phyloP scores from a whole-genome alignment of 495 filamentous ascomycete species.

The Elasticomyces elasticus region DNA sequence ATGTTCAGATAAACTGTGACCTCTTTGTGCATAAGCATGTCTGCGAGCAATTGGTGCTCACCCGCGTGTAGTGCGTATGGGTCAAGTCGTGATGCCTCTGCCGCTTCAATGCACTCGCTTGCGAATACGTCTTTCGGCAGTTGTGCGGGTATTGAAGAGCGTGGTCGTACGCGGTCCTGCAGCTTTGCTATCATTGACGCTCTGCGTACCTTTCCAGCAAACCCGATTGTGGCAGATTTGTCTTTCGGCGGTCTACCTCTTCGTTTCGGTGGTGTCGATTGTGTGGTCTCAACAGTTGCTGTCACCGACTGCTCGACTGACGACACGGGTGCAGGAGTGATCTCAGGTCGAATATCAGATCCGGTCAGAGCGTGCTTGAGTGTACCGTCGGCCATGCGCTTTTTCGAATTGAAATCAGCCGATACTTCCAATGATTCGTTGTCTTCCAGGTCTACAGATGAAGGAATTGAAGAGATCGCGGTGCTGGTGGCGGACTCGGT shows the following conservation, averaged over 20 bases:
- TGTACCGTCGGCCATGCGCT: conserved; percentile 18
- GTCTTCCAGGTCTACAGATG: conserved; percentile 14
- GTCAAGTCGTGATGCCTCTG: conserved; percentile 79
- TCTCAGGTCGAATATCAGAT: not conserved
- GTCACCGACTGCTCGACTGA: not conserved
- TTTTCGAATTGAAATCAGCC: too few relatives aligned
- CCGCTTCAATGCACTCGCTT: conserved; percentile 76
- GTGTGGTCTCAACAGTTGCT: not conserved
- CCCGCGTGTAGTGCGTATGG: conserved; percentile 80
- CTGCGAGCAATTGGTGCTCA: conserved; percentile 69
- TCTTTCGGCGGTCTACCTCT: conserved; percentile 21
- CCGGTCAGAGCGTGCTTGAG: conserved; percentile 8
- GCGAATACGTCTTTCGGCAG: conserved; percentile 46
- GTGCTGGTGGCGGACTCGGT: conserved; percentile 25
- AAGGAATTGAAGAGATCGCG: conserved; percentile 14
- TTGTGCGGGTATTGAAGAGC: conserved; percentile 16
- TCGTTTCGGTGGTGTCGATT: conserved; percentile 4
- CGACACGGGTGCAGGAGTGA: not conserved
- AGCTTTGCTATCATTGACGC: conserved; percentile 11
- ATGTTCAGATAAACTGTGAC: conserved; percentile 97
- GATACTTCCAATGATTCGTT: too few relatives aligned
- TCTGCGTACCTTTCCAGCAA: conserved; percentile 3
- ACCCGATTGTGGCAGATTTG: conserved; percentile 1
- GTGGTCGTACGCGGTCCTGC: conserved; percentile 12
- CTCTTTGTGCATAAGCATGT: conserved; percentile 76